Conservation (phyloP, 768 basidiomycete genomes). For the Lactarius sanguifluus region DNA sequence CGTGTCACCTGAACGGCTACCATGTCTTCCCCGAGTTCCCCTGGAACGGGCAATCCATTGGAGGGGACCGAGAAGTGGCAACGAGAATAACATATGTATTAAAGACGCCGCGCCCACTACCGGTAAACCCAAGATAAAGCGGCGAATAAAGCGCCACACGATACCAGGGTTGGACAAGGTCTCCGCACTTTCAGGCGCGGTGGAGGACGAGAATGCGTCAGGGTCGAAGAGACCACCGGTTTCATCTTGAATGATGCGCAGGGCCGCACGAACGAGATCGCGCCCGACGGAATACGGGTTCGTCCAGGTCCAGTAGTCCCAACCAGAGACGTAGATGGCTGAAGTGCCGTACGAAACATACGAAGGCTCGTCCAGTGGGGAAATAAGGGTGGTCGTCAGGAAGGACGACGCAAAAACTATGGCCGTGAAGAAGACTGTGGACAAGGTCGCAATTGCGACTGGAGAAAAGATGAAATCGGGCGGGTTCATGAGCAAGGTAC, state of each 20-base stretch:
- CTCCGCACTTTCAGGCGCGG: conserved; percentile 6
- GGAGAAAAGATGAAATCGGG: conserved; percentile 13
- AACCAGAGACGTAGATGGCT: conserved; percentile 5
- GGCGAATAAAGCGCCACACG: conserved; percentile 56
- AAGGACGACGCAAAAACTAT: conserved; percentile 29
- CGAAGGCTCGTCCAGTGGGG: conserved; percentile 23
- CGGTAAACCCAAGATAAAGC: conserved; percentile 77
- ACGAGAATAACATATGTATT: conserved; percentile 65
- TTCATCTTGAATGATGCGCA: conserved; percentile 30
- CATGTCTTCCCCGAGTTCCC: conserved; percentile 52
- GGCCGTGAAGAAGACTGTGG: conserved; percentile 27
- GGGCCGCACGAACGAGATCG: conserved; percentile 30
- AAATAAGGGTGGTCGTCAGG: conserved; percentile 27
- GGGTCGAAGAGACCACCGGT: conserved; percentile 28
- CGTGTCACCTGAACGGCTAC: conserved; percentile 53
- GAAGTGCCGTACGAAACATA: conserved; percentile 16
- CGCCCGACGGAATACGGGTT: conserved; percentile 28
- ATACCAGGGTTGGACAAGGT: conserved; percentile 40
- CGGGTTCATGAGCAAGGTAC: neutral
- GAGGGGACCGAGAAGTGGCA: conserved; percentile 63
- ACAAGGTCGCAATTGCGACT: conserved; percentile 58
- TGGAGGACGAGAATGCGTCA: conserved; percentile 39
- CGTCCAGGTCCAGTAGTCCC: conserved; percentile 25
- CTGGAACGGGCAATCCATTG: conserved; percentile 70
- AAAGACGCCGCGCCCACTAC: conserved; percentile 75